Conservation (phyloP, 2,329 filamentous ascomycete genomes). For the Cercospora sp. region DNA sequence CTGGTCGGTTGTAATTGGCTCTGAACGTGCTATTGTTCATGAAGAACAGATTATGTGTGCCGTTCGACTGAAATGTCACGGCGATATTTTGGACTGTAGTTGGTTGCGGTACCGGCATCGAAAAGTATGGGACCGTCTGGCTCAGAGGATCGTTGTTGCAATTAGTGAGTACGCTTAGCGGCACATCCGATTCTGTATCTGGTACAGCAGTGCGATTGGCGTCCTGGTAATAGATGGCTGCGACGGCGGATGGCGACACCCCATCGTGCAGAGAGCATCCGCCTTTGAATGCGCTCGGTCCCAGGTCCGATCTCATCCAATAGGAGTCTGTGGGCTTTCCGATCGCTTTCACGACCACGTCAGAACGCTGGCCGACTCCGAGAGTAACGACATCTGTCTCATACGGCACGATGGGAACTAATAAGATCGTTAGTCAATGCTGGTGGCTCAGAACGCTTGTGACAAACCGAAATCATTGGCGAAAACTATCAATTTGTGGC, state of each 20-base stretch:
- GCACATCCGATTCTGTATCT: slow-evolving; percentile 51
- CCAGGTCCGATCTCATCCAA: slow-evolving; percentile 49
- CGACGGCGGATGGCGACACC: slow-evolving; percentile 54
- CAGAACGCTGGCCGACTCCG: slow-evolving; percentile 57
- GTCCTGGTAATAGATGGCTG: slow-evolving; percentile 65
- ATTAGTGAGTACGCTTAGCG: slow-evolving; percentile 42
- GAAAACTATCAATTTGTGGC: slow-evolving; percentile 46
- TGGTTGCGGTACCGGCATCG: slow-evolving; percentile 53
- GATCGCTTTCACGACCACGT: slow-evolving; percentile 47
- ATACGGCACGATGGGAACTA: slow-evolving; percentile 45
- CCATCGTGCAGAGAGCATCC: slow-evolving; percentile 31
- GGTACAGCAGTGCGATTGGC: slow-evolving; percentile 50
- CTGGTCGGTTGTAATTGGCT: slow-evolving; percentile 47
- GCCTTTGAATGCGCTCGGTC: slow-evolving; percentile 59
- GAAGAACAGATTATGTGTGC: slow-evolving; percentile 56
- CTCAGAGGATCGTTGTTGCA: slow-evolving; percentile 61
- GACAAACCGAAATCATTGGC: slow-evolving; percentile 41
- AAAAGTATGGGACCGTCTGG: slow-evolving; percentile 55
- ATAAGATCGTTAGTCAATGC: background rate
- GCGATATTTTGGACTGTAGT: slow-evolving; percentile 45
- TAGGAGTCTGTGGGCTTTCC: slow-evolving; percentile 34
- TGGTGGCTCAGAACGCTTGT: background rate
- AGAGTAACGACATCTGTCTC: slow-evolving; percentile 50
- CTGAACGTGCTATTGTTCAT: slow-evolving; percentile 53
- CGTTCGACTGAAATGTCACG: slow-evolving; percentile 47